Base-by-base conservation (phyloP, 116 monocot species). In the Phalaenopsis hybrid region DNA sequence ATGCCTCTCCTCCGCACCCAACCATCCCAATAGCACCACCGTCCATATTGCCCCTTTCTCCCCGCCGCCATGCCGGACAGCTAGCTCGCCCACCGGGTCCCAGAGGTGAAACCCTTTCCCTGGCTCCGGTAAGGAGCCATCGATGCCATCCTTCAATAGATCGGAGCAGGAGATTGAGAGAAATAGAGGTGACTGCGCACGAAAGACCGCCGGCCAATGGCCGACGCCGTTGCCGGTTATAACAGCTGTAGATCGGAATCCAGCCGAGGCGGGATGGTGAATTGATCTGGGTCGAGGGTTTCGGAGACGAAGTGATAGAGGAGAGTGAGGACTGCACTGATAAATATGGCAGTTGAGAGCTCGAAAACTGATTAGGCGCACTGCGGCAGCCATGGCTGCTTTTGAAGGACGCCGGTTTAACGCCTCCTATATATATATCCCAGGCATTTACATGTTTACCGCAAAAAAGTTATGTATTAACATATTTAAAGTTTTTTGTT, bases 11-110 rank as follows among this genome's bases (percentile, higher is more conserved):
- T 91, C 89, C 73, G 97, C 93, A 0, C 97, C 97, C n/a, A 97
- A 87, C 94, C 97, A 94, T 1, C 94, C 97, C 12, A 98, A 86
- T 75, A 98, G 75, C 33, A 98, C 97, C 73, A 91, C 94, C 57
- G 83, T 92, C 85, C 87, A 89, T 3, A 68, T 67, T 20, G 74
- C 80, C 23, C 84, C 86, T 33, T 81, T 81, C 77, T 83, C 85
- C 13, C 31, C 28, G 28, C 85, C 79, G 43, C 78, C 63, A 10
- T 74, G 76, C 0, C 57, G 21, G 1, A 50, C 61, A 18, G 52
- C 63, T 50, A 55, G 76, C 3, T 45, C 81, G 16, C 23, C 31
- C 44, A 37, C 31, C 1, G 49, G 79, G 70, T 79, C 87, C 85
- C 82, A 81, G 9, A 45, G 46, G 43, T 72, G 44, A 41, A 61